Evolutionary conservation across 805 yeast genomes (phyloP).

Genomic region (Spathaspora passalidarum): DNA sequence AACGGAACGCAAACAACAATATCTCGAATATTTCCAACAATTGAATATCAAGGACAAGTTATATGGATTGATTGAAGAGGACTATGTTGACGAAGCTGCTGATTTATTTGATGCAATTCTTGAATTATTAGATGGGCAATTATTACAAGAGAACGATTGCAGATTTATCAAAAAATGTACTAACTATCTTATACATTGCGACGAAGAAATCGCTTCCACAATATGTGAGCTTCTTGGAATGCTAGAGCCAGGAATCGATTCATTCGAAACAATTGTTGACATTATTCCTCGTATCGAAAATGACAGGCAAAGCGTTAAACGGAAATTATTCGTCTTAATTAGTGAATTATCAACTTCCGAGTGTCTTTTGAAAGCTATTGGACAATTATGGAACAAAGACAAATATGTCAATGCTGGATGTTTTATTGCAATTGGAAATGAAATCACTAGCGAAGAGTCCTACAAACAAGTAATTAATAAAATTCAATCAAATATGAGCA

Average conservation of each 20-base stretch:
- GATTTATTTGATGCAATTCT: constrained; percentile 9
- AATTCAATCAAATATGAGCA: constrained; percentile 5
- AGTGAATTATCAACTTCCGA: constrained; percentile 2
- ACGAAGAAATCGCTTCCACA: constrained; percentile 1
- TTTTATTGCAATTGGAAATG: constrained; percentile 36
- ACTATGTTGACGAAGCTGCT: constrained; percentile 2
- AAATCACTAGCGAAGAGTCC: constrained; percentile 19
- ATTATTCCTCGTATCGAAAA: neutral
- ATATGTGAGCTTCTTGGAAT: constrained; percentile 9
- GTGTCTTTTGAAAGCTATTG: neutral
- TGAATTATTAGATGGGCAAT: constrained; percentile 9
- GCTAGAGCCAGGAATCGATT: neutral
- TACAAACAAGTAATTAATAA: constrained; percentile 9
- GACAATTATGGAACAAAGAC: constrained; percentile 2
- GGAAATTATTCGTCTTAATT: constrained; percentile 4
- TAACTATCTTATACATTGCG: neutral
- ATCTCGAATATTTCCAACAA: constrained; percentile 13
- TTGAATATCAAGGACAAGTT: constrained; percentile 4
- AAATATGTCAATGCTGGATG: constrained; percentile 28
- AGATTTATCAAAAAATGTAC: neutral
- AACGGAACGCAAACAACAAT: constrained; percentile 17
- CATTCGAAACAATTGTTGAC: neutral
- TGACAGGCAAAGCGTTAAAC: neutral
- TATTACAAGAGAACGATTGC: neutral
- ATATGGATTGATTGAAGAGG: neutral